Evolutionary conservation across 345 rosid species (phyloP), one percentile per base, ranked within the genome.

Genomic region (sweet orange (Citrus sinensis)): DNA sequence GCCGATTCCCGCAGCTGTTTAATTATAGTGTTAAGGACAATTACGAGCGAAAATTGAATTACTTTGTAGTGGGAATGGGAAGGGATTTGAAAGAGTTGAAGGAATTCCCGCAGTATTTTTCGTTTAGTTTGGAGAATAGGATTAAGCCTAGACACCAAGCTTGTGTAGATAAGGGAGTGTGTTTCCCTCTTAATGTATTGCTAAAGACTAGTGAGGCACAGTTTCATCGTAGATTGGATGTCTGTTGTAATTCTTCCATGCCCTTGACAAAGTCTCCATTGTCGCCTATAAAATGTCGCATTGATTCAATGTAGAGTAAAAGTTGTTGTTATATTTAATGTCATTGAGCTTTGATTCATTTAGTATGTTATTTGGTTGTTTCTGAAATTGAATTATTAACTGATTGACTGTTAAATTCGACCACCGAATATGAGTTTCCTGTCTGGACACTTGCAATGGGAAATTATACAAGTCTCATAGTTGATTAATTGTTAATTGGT

Each of bases 21-120:
- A 91, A 90, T 76, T 93, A 89, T 82, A 95, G 95, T 39, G 62
- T 93, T 16, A 80, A 83, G 63, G 93, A 85, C 37, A 93, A 91
- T 66, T 82, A 90, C 70, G 97, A 93, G 83, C 94, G 91, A 4
- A 95, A 92, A 73, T 68, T 90, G 73, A 82, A 87, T 29, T 93
- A 95, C 73, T 83, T 91, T 78, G 85, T 87, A 73, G 91, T 83
- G 82, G 98, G 92, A 84, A 92, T 95, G 98, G 93, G 91, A 68
- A 90, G 97, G 84, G 94, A 90, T 73, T 89, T 89, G 87, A 95
- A 88, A 79, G 98, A 93, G 58, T 39, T 95, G 73, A 86, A 73
- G 60, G 92, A 91, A 82, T 95, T 95, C 73, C 97, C 98, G 0
- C 98, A 92, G 79, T 95, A 92, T 79, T 95, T 91, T 72, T 93